These are phyloP conservation scores for Solanum commersonii DNA, from an alignment of 257 asterid species.

Conservation along the genomic window DNA sequence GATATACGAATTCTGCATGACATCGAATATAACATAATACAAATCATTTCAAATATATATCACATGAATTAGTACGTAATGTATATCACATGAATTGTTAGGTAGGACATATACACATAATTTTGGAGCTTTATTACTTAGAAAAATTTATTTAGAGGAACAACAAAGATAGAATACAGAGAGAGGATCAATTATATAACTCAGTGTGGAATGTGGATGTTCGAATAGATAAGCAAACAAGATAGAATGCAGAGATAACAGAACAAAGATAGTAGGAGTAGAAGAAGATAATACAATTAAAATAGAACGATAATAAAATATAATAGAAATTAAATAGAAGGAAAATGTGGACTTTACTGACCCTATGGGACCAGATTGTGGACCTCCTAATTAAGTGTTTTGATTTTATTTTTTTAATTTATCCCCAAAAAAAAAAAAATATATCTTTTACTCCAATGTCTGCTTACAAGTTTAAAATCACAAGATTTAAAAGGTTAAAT, in stretches of 20 bases:
- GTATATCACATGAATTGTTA: no score
- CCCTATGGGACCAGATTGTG: neutral
- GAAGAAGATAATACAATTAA: neutral
- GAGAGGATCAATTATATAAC: neutral
- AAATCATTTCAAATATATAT: no score
- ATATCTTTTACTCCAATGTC: no score
- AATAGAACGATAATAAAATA: neutral
- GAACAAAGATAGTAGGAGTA: neutral
- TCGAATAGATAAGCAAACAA: neutral
- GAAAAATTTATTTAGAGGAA: neutral
- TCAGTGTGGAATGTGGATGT: neutral
- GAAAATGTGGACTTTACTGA: neutral
- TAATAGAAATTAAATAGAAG: neutral
- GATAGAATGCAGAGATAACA: neutral
- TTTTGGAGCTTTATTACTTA: neutral
- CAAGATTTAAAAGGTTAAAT: no score
- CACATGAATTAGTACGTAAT: neutral
- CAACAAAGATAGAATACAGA: neutral
- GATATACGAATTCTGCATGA: rapidly evolving
- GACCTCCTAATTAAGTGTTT: no score
- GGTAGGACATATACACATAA: neutral
- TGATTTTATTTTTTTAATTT: no score
- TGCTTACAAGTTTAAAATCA: neutral
- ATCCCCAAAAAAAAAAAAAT: no score
- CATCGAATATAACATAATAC: no score